phyloP scores from a whole-genome alignment of 2,329 filamentous ascomycete species.

The Fusarium hostae region DNA sequence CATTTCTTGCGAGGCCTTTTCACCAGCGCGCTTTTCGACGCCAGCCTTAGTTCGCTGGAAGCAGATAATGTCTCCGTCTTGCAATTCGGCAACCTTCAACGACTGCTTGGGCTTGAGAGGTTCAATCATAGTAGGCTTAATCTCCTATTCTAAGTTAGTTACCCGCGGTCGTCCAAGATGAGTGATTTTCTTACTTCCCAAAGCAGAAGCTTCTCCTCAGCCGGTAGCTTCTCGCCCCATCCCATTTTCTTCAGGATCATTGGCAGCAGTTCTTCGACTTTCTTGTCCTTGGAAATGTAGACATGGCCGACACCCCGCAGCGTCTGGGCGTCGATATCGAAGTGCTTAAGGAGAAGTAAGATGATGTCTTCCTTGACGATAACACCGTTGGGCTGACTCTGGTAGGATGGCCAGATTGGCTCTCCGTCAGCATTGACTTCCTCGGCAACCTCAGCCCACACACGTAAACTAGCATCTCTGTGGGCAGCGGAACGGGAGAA shows the following conservation, averaged over 20 bases:
- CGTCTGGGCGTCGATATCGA: constrained; percentile 80
- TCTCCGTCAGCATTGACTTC: constrained; percentile 74
- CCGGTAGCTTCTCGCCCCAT: constrained; percentile 80
- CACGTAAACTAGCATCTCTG: constrained; percentile 77
- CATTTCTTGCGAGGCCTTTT: constrained; percentile 48
- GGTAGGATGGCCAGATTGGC: constrained; percentile 75
- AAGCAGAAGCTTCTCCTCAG: constrained; percentile 71
- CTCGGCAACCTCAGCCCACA: constrained; percentile 87
- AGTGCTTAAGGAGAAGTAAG: constrained; percentile 92
- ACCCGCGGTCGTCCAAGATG: background rate
- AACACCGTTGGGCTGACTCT: constrained; percentile 66
- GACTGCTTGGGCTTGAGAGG: constrained; percentile 90
- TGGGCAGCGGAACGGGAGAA: constrained; percentile 63
- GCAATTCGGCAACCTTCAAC: constrained; percentile 89
- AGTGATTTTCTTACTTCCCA: constrained; percentile 71
- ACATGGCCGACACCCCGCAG: constrained; percentile 83
- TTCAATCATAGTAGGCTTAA: constrained; percentile 98
- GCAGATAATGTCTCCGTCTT: constrained; percentile 96
- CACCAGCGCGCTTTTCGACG: constrained; percentile 38
- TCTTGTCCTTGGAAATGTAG: constrained; percentile 88
- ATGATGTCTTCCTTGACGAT: constrained; percentile 72
- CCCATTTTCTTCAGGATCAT: constrained; percentile 84
- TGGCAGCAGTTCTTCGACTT: constrained; percentile 84
- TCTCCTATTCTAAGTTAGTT: constrained; percentile 67
- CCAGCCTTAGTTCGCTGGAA: constrained; percentile 76